A percentile compares a stretch with the other conserved stretches of the same genome.
phyloP scores from a whole-genome alignment of 129 eudicot genomes.

The sunflower (Helianthus annuus) region HanXRQr2.0-SUNRISE NC_035448.2:185684109-185684608 shows the following conservation, averaged over 20 bases:
- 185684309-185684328: slow-evolving; percentile 20
- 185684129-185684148: slow-evolving; percentile 9
- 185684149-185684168: slow-evolving; percentile 33
- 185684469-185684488: not conserved
- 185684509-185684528: too few species aligned
- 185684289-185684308: slow-evolving; percentile 36
- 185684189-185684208: slow-evolving; percentile 36
- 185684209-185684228: slow-evolving; percentile 25
- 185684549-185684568: too few species aligned
- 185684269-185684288: slow-evolving; percentile 38
- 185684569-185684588: too few species aligned
- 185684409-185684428: not conserved
- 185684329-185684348: slow-evolving; percentile 39
- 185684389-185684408: slow-evolving; percentile 13
- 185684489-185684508: not conserved
- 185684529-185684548: too few species aligned
- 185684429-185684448: not conserved
- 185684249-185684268: slow-evolving; percentile 17
- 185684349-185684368: slow-evolving; percentile 34
- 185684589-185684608: too few species aligned
- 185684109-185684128: slow-evolving; percentile 24
- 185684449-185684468: not conserved
- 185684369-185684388: slow-evolving; percentile 40
- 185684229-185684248: slow-evolving; percentile 22
- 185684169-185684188: slow-evolving; percentile 18